phyloP scores from a whole-genome alignment of 2,329 filamentous ascomycete genomes.

The Aspergillus amoenus region DNA sequence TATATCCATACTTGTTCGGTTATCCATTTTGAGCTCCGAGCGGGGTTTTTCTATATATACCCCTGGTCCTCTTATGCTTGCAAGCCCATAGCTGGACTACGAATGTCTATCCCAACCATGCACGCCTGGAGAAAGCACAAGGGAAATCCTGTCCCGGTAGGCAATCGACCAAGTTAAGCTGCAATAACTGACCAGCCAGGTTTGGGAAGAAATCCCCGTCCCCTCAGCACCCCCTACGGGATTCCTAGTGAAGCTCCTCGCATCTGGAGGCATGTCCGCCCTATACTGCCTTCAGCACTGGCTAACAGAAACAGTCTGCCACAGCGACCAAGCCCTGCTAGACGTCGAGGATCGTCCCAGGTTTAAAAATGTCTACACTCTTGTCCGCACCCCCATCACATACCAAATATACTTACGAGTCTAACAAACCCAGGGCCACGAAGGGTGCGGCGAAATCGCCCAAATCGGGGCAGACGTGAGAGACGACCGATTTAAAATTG shows the following conservation, averaged over 20 bases:
- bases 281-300: neutral
- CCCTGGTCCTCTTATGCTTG: too few species aligned
- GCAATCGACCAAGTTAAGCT: neutral
- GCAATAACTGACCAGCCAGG: neutral
- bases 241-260: slow-evolving; percentile 11
- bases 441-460: slow-evolving; percentile 16
- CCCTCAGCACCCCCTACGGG: slow-evolving; percentile 1
- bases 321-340: slow-evolving; percentile 13
- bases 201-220: slow-evolving; percentile 13
- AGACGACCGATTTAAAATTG: slow-evolving; percentile 5
- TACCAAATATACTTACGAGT: neutral
- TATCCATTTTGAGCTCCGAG: slow-evolving; percentile 3
- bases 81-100: too few species aligned
- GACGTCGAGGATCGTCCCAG: slow-evolving; percentile 14
- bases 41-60: too few species aligned
- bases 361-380: slow-evolving; percentile 13
- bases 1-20: neutral
- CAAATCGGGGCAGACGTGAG: slow-evolving; percentile 7
- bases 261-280: slow-evolving; percentile 7
- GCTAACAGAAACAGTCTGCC: slow-evolving; percentile 8
- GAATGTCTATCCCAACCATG: neutral
- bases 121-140: slow-evolving; percentile 17
- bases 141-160: slow-evolving; percentile 9
- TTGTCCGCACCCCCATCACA: neutral
- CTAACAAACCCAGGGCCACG: slow-evolving; percentile 8